Base-by-base conservation (phyloP, 495 filamentous ascomycete genomes). In the Daldinia caldariorum region DNA sequence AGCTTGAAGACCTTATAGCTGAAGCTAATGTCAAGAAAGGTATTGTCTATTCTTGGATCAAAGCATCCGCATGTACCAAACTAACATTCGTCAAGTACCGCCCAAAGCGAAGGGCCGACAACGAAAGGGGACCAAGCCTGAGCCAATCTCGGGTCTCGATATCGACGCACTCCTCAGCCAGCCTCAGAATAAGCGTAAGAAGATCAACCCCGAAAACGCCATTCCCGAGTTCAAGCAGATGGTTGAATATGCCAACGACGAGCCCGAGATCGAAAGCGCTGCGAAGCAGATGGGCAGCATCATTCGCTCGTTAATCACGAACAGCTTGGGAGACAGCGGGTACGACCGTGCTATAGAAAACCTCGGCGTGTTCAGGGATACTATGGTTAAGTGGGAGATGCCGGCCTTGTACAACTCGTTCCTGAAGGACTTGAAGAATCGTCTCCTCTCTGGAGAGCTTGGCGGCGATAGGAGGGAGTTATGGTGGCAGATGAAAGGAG, bases 181-280 rank as follows among this genome's bases (percentile, higher is more conserved):
- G 50, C 72, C 75, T 49, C 80, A 75, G 80, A 88, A 71, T 59
- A 78, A 76, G 51, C 77, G 78, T 43, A 79, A 80, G 41, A 90
- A 86, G 62, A 94, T 99, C 58, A 90, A 90, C 3, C 72, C 86
- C 0, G 82, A 89, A 26, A 98, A 99, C 71, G 88, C 93, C 4
- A 91, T 99, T 50, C 94, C 96, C 0, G 91, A 94, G 58, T 98
- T 97, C 86, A 96, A 93, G 73, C 92, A 94, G 79, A 86, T 88
- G 20, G 83, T 98, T 14, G 83, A 84, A 0, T 79, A 80, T 0
- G 85, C 91, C 1, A 86, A 89, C 13, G 87, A 88, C 34, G 80
- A 89, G 14, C 81, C 84, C 14, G 84, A 82, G 4, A 83, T 96
- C 26, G 83, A 87, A 61, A 87, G 89, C 53, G 91, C 92, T 0